Evolutionary conservation across 2,329 filamentous ascomycete genomes (phyloP).

Genomic region (Pseudomassariella vexata): DNA sequence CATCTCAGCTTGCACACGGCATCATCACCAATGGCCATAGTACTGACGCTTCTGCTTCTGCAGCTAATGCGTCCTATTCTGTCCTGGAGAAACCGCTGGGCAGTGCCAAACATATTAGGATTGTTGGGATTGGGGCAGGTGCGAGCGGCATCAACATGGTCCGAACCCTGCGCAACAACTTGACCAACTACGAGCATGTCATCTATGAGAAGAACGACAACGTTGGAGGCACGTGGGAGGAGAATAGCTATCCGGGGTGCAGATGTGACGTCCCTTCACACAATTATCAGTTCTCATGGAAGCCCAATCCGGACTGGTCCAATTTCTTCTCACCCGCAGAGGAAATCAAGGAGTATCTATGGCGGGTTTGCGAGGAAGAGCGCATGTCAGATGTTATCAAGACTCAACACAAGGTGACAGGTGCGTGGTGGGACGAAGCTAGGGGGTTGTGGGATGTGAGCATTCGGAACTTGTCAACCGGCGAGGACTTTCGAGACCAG

Average conservation of each 20-base stretch:
- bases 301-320: slow-evolving; percentile 53
- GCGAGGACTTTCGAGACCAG: slow-evolving; percentile 34
- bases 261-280: slow-evolving; percentile 52
- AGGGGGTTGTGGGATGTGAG: slow-evolving; percentile 35
- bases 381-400: slow-evolving; percentile 37
- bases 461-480: slow-evolving; percentile 31
- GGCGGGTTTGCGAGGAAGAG: slow-evolving; percentile 40
- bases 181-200: slow-evolving; percentile 37
- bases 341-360: slow-evolving; percentile 52
- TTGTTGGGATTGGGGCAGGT: slow-evolving; percentile 39
- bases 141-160: slow-evolving; percentile 38
- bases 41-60: slow-evolving; percentile 12
- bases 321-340: slow-evolving; percentile 48
- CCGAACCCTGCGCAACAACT: slow-evolving; percentile 35
- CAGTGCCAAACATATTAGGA: slow-evolving; percentile 32
- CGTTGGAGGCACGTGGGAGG: slow-evolving; percentile 53
- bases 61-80: slow-evolving; percentile 22
- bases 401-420: slow-evolving; percentile 33
- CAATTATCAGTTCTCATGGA: slow-evolving; percentile 59
- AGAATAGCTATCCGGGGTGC: slow-evolving; percentile 54
- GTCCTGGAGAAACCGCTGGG: slow-evolving; percentile 31
- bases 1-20: slow-evolving; percentile 10
- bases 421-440: slow-evolving; percentile 38
- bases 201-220: slow-evolving; percentile 52
- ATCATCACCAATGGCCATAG: slow-evolving; percentile 8